Evolutionary conservation across 441 rosid species (phyloP), one percentile per base, ranked within the genome.

Genomic region (Pelargonium citronellum): DNA sequence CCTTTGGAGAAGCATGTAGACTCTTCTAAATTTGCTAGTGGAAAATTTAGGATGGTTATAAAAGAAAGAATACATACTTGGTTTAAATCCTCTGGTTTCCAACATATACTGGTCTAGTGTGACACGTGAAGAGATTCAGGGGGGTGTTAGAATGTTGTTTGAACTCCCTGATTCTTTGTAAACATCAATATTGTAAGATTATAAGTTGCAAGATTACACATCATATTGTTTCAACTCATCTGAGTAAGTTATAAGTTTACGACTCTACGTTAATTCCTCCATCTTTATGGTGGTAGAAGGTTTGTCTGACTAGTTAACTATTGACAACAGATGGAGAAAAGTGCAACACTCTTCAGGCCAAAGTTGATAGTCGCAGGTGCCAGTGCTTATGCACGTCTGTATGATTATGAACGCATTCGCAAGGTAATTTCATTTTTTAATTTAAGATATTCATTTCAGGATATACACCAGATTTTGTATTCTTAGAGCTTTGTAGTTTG

Each of bases 361-460:
- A 76, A 71, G 44, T 70, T 76, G 37, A 76, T 76, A 22, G 75
- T 76, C 57, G 79, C 79, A 22, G 79, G 79, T 27, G 72, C 79
- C 64, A 76, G 79, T 71, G 79, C 79, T 37, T 76, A 76, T 71
- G 75, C 79, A 39, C 79, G 79, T 64, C 62, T 76, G 24, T 76
- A 76, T 27, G 79, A 76, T 57, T 76, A 76, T 68, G 72, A 39
- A n/a, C 79, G 72, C 22, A 68, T 76, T 43, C 75, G 75, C 61
- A 67, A 71, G 79, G 79, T 76, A 47, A 61, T 17, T 13, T 41
- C n/a, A 19, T 12, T 57, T 4, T n/a, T 20, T 4, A 20, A 24
- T 62, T 37, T 62, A 27, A 62, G 41, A 22, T 10, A 39, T 58
- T 49, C 30, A 53, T 9, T 17, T n/a, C 8, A 1, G 19, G 39